A percentile compares a stretch with the other conserved stretches of the same genome.
Evolutionary conservation across 2,329 filamentous ascomycete species (phyloP).

Genomic region (Orbilia brochopaga): DNA sequence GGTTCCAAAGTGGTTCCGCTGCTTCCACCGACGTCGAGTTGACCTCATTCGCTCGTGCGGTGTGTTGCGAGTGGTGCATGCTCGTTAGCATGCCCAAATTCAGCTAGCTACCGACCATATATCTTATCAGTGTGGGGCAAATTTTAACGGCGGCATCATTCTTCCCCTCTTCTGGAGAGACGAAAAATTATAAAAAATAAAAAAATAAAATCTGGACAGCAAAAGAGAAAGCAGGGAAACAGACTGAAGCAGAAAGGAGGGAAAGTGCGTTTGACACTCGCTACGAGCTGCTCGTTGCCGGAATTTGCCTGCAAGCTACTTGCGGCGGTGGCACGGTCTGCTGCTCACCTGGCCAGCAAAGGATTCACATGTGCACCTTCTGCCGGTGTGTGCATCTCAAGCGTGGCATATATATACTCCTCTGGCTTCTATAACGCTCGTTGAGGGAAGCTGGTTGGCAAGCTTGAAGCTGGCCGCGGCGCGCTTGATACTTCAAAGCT

Average conservation of each 20-base stretch:
- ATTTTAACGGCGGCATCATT: constrained; percentile 2
- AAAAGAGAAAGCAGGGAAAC: background rate
- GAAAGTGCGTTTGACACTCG: too few relatives aligned
- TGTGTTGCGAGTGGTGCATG: background rate
- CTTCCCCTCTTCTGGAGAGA: constrained; percentile 7
- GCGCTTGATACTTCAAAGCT: background rate
- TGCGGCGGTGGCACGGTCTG: too few relatives aligned
- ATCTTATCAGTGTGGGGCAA: constrained; percentile 9
- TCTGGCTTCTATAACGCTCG: background rate
- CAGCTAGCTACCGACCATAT: constrained; percentile 4
- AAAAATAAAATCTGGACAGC: background rate
- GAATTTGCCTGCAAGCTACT: too few relatives aligned
- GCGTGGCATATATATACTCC: background rate
- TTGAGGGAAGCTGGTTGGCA: background rate
- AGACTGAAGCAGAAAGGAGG: too few relatives aligned
- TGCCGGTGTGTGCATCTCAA: background rate
- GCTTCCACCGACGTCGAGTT: too few relatives aligned
- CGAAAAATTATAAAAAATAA: background rate
- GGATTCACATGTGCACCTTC: background rate
- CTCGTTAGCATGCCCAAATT: background rate
- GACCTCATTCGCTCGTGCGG: background rate
- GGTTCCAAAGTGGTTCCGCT: too few relatives aligned
- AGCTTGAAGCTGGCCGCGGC: background rate
- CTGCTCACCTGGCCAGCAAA: too few relatives aligned
- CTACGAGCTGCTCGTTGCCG: too few relatives aligned